Base-by-base conservation (phyloP, 352 stramenopile species). In the Phytophthora tentaculata region DNA sequence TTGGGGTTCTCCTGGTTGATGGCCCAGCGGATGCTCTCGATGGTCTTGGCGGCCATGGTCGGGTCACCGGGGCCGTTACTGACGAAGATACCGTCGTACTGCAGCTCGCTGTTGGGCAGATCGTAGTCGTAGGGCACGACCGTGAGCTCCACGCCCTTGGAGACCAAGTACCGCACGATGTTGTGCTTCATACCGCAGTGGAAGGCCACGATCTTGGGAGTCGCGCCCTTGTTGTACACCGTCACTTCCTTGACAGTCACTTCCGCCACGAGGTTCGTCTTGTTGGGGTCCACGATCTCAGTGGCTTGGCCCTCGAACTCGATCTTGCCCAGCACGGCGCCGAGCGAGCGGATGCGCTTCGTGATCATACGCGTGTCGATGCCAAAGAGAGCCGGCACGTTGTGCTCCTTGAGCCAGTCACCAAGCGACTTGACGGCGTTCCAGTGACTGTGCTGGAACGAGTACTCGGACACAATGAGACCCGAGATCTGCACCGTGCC, bases 141-240 rank as follows among this genome's bases (percentile, higher is more conserved):
- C 35, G 83, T 97, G 48, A 99, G 81, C 78, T 98, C 81, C 10
- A 98, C 92, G 58, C 89, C 90, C 69, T 96, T 89, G 39, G 73
- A 70, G 16, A 65, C 79, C 19, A 98, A 79, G 71, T 98, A 98
- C 10, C 96, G 92, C 69, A 99, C 97, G 70, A 99, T 99, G 79
- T 99, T 99, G 84, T 95, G 93, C 81, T 99, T 99, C 86, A 99
- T 99, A 37, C 97, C 96, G 70, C 97, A 99, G 83, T 99, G 94
- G 70, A 98, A 97, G 13, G 94, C 97, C 62, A 99, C 68, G 64
- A 99, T 98, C 68, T 82, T 84, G 26, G 81, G 73, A 28, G 51
- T 63, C 26, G 65, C 83, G 67, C 81, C 82, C 54, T 88, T 73
- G 70, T 90, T 90, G 76, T 88, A 94, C 26, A 91, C 81, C n/a